A percentile compares a stretch with the other conserved stretches of the same genome.
Conservation (phyloP, 129 eudicot genomes). For the Lactuca saligna region DNA sequence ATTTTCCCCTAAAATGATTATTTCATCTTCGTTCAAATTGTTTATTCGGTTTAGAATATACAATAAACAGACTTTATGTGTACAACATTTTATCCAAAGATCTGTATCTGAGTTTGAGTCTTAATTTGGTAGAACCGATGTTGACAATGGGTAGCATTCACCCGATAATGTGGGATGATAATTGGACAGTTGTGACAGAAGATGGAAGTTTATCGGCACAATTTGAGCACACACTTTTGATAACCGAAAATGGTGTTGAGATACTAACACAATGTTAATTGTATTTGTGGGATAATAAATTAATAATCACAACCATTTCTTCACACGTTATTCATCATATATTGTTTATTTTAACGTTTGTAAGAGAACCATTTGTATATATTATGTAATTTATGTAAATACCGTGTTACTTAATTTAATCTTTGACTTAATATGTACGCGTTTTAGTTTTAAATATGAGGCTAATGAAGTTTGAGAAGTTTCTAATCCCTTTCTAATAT, state of each 20-base stretch:
- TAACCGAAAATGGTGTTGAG: slow-evolving; percentile 82
- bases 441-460: not conserved
- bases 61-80: too few relatives aligned
- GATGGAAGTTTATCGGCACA: slow-evolving; percentile 95
- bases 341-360: slow-evolving; percentile 1
- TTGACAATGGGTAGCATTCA: slow-evolving; percentile 79
- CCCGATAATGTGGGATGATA: slow-evolving; percentile 85
- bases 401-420: too few relatives aligned
- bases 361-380: not conserved
- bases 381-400: too few relatives aligned
- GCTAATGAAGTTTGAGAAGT: not conserved
- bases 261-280: slow-evolving; percentile 74
- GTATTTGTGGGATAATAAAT: slow-evolving; percentile 20
- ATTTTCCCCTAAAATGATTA: too few relatives aligned
- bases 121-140: slow-evolving; percentile 79
- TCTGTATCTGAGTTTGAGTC: slow-evolving; percentile 17
- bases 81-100: not conserved
- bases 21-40: too few relatives aligned
- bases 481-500: too few relatives aligned
- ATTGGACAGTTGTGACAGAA: slow-evolving; percentile 87
- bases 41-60: too few relatives aligned
- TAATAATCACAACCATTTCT: not conserved
- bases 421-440: not conserved
- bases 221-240: slow-evolving; percentile 90
- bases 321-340: not conserved